Evolutionary conservation across 2,329 filamentous ascomycete genomes (phyloP).

Genomic region (Aspergillus sp.): DNA sequence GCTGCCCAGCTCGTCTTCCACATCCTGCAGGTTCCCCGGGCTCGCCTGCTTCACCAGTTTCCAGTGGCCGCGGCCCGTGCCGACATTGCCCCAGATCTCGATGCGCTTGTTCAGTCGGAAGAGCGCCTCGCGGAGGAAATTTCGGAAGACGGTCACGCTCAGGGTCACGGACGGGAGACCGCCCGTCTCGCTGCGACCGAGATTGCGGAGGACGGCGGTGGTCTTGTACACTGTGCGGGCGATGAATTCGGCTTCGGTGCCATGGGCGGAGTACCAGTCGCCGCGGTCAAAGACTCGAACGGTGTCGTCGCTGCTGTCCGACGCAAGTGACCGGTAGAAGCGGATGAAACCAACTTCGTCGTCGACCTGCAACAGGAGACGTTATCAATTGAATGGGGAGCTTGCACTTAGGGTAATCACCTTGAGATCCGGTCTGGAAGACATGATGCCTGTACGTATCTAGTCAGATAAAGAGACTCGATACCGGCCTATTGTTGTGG

Average conservation of each 20-base stretch:
- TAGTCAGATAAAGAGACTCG: constrained; percentile 9
- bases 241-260: constrained; percentile 48
- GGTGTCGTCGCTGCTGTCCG: constrained; percentile 61
- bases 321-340: constrained; percentile 84
- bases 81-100: constrained; percentile 80
- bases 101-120: constrained; percentile 88
- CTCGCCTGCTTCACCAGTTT: constrained; percentile 89
- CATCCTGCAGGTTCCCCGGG: constrained; percentile 92
- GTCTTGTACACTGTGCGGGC: constrained; percentile 86
- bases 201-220: constrained; percentile 86
- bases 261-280: constrained; percentile 81
- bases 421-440: constrained; percentile 71
- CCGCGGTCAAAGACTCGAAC: constrained; percentile 90
- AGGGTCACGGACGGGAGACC: constrained; percentile 91
- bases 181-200: constrained; percentile 80
- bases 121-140: constrained; percentile 90
- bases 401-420: constrained; percentile 39
- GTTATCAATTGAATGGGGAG: constrained; percentile 9
- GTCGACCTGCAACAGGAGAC: constrained; percentile 64
- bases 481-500: constrained; percentile 8
- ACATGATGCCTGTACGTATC: constrained; percentile 52
- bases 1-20: constrained; percentile 87
- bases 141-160: constrained; percentile 90
- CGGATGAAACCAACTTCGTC: constrained; percentile 97
- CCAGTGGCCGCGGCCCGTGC: constrained; percentile 78